These are phyloP conservation scores for Eutrema salsugineum DNA, from an alignment of 441 rosid genomes.

Conservation along the genomic window DNA sequence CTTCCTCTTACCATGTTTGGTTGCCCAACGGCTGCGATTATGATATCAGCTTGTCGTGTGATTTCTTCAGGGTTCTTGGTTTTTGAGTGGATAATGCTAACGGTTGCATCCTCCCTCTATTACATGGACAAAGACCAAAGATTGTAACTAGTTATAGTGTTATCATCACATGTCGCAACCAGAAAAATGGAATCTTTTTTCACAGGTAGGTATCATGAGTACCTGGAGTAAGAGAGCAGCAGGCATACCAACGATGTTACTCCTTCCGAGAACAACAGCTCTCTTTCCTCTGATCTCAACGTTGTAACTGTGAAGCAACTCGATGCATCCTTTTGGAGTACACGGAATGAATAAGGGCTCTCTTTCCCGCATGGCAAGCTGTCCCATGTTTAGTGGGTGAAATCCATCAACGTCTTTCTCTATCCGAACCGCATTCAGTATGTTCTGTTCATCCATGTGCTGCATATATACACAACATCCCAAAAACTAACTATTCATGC, in stretches of 20 bases:
- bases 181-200: no score
- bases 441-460: constrained; percentile 80
- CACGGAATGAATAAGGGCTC: constrained; percentile 83
- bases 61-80: constrained; percentile 76
- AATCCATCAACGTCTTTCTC: constrained; percentile 95
- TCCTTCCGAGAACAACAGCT: constrained; percentile 85
- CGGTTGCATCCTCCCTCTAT: constrained; percentile 89
- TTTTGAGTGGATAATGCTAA: constrained; percentile 74
- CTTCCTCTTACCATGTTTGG: constrained; percentile 79
- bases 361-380: constrained; percentile 85
- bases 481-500: no score
- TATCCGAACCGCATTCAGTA: constrained; percentile 69
- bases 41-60: constrained; percentile 71
- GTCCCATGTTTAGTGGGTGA: constrained; percentile 81
- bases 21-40: constrained; percentile 81
- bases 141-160: no score
- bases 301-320: constrained; percentile 72
- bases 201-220: constrained; percentile 17
- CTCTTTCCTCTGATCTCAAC: constrained; percentile 76
- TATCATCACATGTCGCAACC: no score
- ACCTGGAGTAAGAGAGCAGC: constrained; percentile 87
- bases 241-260: constrained; percentile 95
- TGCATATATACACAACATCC: constrained; percentile 23
- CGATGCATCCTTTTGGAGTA: constrained; percentile 93
- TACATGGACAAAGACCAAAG: constrained; percentile 20